A percentile compares a stretch with the other conserved stretches of the same genome.
These are phyloP conservation scores for Penicillium salamii DNA, from an alignment of 495 filamentous ascomycete genomes.

Conservation along the genomic window DNA sequence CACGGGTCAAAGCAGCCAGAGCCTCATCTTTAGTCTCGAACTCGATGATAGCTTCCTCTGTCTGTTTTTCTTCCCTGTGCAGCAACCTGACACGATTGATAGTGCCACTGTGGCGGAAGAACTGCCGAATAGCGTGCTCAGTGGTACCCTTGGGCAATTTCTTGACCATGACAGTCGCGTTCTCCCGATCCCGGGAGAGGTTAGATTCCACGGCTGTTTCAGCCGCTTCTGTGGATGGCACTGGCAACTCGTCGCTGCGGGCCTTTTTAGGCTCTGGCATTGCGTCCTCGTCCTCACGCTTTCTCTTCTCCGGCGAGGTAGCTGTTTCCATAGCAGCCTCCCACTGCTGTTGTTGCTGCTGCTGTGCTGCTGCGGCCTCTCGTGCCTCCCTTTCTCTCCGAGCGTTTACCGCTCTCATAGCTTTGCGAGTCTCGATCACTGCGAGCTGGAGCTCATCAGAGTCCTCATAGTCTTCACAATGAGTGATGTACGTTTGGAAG, in stretches of 20 bases:
- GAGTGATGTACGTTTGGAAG: conserved; percentile 74
- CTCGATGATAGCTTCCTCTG: conserved; percentile 76
- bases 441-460: conserved; percentile 68
- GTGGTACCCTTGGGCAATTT: conserved; percentile 68
- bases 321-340: conserved; percentile 19
- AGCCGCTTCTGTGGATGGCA: conserved; percentile 25
- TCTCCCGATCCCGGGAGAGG: conserved; percentile 80
- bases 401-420: conserved; percentile 58
- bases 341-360: conserved; percentile 24
- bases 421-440: conserved; percentile 64
- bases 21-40: conserved; percentile 80
- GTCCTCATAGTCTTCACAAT: conserved; percentile 84
- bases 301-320: conserved; percentile 60
- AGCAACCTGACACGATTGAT: conserved; percentile 72
- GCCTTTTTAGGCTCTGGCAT: conserved; percentile 5
- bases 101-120: conserved; percentile 84
- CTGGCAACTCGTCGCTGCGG: conserved; percentile 28
- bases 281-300: conserved; percentile 58
- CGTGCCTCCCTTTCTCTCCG: conserved; percentile 65
- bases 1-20: conserved; percentile 71
- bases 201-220: conserved; percentile 27
- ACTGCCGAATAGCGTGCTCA: conserved; percentile 73
- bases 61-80: conserved; percentile 52
- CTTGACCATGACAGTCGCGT: conserved; percentile 77
- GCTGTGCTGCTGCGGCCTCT: conserved; percentile 50